Conservation (phyloP, 2,329 filamentous ascomycete genomes). For the Diaporthe australafricana region DNA sequence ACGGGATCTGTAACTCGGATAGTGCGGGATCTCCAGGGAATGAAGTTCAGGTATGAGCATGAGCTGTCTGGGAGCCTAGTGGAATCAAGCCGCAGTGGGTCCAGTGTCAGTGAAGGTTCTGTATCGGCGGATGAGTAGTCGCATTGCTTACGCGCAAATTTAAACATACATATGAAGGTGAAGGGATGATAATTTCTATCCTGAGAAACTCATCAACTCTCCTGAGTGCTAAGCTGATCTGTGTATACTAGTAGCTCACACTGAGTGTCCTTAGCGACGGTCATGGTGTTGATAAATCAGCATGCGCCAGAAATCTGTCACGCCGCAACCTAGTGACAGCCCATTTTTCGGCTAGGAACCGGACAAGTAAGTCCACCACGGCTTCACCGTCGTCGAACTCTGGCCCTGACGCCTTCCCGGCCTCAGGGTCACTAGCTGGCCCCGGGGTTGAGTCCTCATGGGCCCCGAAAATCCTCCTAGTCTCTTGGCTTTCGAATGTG, state of each 20-base stretch:
- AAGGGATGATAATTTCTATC: too few relatives aligned
- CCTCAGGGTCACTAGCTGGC: neutral
- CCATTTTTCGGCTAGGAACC: neutral
- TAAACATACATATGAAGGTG: too few relatives aligned
- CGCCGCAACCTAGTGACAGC: neutral
- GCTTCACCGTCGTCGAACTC: conserved; percentile 3
- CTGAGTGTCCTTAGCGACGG: too few relatives aligned
- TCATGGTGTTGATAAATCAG: conserved; percentile 3
- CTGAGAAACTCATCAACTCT: too few relatives aligned
- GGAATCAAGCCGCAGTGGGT: too few relatives aligned
- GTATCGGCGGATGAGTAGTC: too few relatives aligned
- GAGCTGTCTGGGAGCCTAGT: too few relatives aligned
- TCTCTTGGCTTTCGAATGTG: conserved; percentile 28
- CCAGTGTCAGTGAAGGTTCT: too few relatives aligned
- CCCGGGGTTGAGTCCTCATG: neutral
- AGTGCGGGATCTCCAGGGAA: too few relatives aligned
- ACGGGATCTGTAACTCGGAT: too few relatives aligned
- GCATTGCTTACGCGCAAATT: too few relatives aligned
- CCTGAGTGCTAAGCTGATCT: neutral
- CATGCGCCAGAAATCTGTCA: neutral
- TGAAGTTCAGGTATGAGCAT: too few relatives aligned
- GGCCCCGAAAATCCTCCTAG: conserved; percentile 32
- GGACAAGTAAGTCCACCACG: conserved; percentile 30
- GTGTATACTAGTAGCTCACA: neutral
- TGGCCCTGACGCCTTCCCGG: neutral